Evolutionary conservation across 768 basidiomycete genomes (phyloP).

Genomic region (Macrocybe gigantea): DNA sequence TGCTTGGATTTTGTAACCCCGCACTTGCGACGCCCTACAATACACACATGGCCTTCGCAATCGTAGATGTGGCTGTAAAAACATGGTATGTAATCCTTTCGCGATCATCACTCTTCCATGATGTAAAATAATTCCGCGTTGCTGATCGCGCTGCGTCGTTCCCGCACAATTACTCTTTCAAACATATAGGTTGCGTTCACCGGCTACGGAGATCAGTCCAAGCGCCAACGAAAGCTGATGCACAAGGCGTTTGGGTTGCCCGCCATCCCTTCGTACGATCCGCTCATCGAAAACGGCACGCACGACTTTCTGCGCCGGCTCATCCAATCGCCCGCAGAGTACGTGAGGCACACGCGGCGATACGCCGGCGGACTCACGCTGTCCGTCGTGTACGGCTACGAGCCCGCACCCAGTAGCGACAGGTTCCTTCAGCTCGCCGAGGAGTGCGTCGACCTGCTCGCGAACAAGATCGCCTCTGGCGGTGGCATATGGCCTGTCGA

Average conservation of each 20-base stretch:
- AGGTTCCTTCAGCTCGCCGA: conserved; percentile 34
- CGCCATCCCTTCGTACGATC: conserved; percentile 50
- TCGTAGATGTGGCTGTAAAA: conserved; percentile 54
- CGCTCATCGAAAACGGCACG: conserved; percentile 51
- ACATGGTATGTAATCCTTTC: conserved; percentile 41
- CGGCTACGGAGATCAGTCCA: conserved; percentile 54
- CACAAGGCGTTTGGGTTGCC: conserved; percentile 54
- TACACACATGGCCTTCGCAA: background rate
- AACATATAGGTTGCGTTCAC: conserved; percentile 52
- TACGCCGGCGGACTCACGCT: conserved; percentile 57
- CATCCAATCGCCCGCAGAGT: conserved; percentile 34
- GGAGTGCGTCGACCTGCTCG: conserved; percentile 35
- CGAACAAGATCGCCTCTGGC: conserved; percentile 34
- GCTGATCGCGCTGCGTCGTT: too few relatives aligned
- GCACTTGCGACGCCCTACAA: too few relatives aligned
- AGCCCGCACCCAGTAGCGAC: conserved; percentile 30
- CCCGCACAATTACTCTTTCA: conserved; percentile 2
- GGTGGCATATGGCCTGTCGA: conserved; percentile 48
- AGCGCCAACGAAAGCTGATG: conserved; percentile 63
- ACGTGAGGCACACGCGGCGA: conserved; percentile 32
- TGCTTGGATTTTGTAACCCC: too few relatives aligned
- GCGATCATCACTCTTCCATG: background rate
- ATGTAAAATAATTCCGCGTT: background rate
- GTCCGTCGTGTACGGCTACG: conserved; percentile 60
- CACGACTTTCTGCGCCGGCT: conserved; percentile 51